These are phyloP conservation scores for Claviceps quebecensis DNA, from an alignment of 2,329 filamentous ascomycete genomes.

Conservation along the genomic window DNA sequence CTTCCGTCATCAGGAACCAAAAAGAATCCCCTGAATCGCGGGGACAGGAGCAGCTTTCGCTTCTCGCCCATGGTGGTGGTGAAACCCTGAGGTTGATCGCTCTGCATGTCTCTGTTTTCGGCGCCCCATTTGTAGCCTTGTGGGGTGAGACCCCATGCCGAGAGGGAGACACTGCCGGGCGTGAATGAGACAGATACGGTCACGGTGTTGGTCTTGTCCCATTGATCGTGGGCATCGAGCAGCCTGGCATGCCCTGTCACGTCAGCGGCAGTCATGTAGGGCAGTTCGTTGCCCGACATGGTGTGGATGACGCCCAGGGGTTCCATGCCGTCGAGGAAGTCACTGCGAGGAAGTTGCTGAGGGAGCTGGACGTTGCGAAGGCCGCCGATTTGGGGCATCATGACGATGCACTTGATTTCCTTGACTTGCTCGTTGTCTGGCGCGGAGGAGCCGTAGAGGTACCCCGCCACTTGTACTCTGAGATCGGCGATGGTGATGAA, in stretches of 20 bases:
- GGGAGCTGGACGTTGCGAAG: conserved; percentile 85
- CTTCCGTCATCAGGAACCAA: conserved; percentile 76
- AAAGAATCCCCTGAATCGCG: conserved; percentile 92
- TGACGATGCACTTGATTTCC: conserved; percentile 90
- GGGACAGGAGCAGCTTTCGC: conserved; percentile 81
- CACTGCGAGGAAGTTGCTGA: conserved; percentile 79
- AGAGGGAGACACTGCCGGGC: conserved; percentile 85
- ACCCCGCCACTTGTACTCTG: conserved; percentile 89
- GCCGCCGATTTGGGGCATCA: conserved; percentile 92
- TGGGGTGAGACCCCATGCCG: conserved; percentile 85
- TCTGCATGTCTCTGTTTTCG: conserved; percentile 85
- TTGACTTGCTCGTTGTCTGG: conserved; percentile 94
- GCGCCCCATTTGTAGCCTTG: conserved; percentile 93
- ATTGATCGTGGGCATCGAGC: conserved; percentile 58
- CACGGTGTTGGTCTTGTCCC: conserved; percentile 72
- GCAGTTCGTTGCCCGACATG: conserved; percentile 82
- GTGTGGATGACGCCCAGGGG: conserved; percentile 93
- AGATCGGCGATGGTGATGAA: conserved; percentile 97
- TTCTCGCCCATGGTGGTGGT: conserved; percentile 86
- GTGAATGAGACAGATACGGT: conserved; percentile 96
- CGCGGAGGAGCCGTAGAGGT: conserved; percentile 84
- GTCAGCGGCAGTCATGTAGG: conserved; percentile 91
- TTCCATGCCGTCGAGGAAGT: conserved; percentile 75
- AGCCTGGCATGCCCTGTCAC: conserved; percentile 88
- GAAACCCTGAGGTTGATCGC: conserved; percentile 90